Percentiles rank a stretch among this genome's conserved stretches.
Evolutionary conservation across 2,329 filamentous ascomycete genomes (phyloP).

Genomic region (Aureobasidium namibiae): DNA sequence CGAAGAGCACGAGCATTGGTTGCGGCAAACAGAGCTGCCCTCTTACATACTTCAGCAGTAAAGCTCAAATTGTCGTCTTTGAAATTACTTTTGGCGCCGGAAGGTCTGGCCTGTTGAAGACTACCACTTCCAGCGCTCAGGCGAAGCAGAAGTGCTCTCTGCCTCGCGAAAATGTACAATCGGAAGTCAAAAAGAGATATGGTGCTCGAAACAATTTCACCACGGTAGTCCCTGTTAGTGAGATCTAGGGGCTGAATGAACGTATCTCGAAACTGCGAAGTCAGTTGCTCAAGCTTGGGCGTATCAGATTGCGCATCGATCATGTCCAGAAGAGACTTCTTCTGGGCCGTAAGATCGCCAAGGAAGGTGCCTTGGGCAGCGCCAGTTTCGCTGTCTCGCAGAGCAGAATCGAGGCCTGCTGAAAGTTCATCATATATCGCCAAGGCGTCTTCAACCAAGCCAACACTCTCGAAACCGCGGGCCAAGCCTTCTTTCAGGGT

Average conservation of each 20-base stretch:
- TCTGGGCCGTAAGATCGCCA: slow-evolving; percentile 8
- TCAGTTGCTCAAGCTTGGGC: neutral
- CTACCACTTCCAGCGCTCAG: slow-evolving; percentile 44
- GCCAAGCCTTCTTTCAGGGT: slow-evolving; percentile 93
- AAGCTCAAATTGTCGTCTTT: slow-evolving; percentile 61
- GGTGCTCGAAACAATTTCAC: slow-evolving; percentile 86
- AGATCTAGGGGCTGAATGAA: slow-evolving; percentile 30
- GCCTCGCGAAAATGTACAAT: slow-evolving; percentile 85
- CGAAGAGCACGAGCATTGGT: slow-evolving; percentile 71
- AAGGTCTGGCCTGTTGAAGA: slow-evolving; percentile 8
- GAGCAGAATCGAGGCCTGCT: slow-evolving; percentile 73
- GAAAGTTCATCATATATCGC: slow-evolving; percentile 92
- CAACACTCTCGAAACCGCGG: slow-evolving; percentile 90
- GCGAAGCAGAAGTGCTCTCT: slow-evolving; percentile 72
- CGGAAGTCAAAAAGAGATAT: slow-evolving; percentile 95
- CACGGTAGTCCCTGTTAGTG: slow-evolving; percentile 68
- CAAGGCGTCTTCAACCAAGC: slow-evolving; percentile 87
- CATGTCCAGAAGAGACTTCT: slow-evolving; percentile 10
- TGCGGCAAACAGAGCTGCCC: slow-evolving; percentile 77
- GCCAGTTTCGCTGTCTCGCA: slow-evolving; percentile 61
- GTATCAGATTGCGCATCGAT: neutral
- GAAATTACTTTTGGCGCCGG: neutral
- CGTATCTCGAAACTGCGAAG: slow-evolving; percentile 11
- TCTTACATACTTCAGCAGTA: slow-evolving; percentile 77
- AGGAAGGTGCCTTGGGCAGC: slow-evolving; percentile 26